Evolutionary conservation across 306 rosid species (phyloP), one percentile per base, ranked within the genome.

Genomic region (Heteromeles arbutifolia): DNA sequence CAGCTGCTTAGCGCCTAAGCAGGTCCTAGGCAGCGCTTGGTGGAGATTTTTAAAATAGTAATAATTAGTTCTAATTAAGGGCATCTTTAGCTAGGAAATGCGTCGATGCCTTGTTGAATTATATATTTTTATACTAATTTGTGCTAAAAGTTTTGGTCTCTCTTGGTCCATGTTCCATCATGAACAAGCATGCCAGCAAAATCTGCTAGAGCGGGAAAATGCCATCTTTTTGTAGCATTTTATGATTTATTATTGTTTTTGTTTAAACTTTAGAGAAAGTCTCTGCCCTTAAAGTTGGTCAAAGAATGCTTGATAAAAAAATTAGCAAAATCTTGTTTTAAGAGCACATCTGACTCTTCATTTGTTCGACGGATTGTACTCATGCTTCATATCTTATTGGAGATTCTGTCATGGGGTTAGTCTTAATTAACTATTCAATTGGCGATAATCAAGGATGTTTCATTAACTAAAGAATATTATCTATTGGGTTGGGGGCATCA

Each of bases 271-370:
- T 77, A 11, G 50, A 77, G 5, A 12, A 72, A 62, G 19, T 26
- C 8, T 59, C 28, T 56, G 1, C 8, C 28, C 12, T 21, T 56
- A 41, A 41, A 41, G 29, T 34, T 58, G 50, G 83, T 74, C 79
- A 74, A 80, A 74, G 58, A 74, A 69, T 48, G 64, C 50, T 54
- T 59, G 4, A 68, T 32, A 74, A 80, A 74, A 64, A 6, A 6
- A 29, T 26, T 3, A 31, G 4, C 32, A 58, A 32, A 18, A 18
- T 31, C 34, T 71, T 67, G 57, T 74, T 74, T 80, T 62, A 19
- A 50, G 48, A 37, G 65, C 83, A 67, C 25, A 18, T 3, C 76
- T 48, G 31, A 21, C 78, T 48, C 18, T n/a, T 61, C 58, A 22
- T 52, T 41, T 45, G 81, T 70, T 54, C 29, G 11, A 41, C 73